Evolutionary conservation across 1,284 basidiomycete species (phyloP).

Genomic region (Lentinula novae-zelandiae): DNA sequence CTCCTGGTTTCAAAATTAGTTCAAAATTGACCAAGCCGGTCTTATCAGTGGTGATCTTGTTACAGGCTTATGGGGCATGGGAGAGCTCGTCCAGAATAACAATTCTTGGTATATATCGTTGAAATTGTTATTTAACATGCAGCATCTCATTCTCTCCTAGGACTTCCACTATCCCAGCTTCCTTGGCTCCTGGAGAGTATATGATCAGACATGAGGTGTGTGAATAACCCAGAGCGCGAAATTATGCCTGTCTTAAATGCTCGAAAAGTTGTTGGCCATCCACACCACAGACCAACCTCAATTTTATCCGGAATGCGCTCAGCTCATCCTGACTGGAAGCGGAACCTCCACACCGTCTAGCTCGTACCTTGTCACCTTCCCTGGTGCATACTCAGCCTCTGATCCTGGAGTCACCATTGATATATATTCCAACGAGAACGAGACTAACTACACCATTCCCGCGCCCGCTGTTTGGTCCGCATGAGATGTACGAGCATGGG

Average conservation of each 20-base stretch:
- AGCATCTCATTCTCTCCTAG: background rate
- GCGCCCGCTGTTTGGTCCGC: constrained; percentile 20
- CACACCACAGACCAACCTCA: constrained; percentile 31
- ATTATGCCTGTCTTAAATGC: background rate
- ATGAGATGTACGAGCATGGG: background rate
- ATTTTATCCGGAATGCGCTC: constrained; percentile 38
- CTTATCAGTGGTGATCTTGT: constrained; percentile 32
- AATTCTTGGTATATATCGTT: constrained; percentile 25
- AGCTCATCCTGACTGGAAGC: constrained; percentile 31
- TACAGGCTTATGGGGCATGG: constrained; percentile 29
- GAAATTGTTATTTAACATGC: background rate
- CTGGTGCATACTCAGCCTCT: constrained; percentile 31
- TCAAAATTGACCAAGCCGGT: constrained; percentile 37
- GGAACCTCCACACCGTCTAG: constrained; percentile 29
- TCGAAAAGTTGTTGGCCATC: constrained; percentile 26
- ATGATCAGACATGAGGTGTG: constrained; percentile 31
- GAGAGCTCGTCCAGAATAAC: constrained; percentile 31
- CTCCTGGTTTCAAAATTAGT: constrained; percentile 19
- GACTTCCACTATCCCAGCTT: constrained; percentile 33
- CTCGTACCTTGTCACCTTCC: constrained; percentile 31
- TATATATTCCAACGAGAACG: constrained; percentile 27
- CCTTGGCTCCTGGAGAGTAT: constrained; percentile 32
- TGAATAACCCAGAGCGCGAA: background rate
- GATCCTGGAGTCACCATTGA: constrained; percentile 34
- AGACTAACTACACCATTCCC: constrained; percentile 35